phyloP scores from a whole-genome alignment of 331 rosid genomes.

The Phaseolus coccineus region DNA sequence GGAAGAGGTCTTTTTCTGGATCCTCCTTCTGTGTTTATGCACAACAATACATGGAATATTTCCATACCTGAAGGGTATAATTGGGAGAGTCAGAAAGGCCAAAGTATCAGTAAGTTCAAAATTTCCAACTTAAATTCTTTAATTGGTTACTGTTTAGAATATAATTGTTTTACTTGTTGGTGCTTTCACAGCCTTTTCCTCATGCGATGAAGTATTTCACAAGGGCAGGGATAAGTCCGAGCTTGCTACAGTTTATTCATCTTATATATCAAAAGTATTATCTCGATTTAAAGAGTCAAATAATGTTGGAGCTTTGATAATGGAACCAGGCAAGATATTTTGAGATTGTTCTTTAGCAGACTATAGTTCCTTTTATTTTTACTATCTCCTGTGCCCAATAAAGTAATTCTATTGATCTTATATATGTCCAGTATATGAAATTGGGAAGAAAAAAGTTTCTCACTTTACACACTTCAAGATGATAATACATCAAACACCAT shows the following conservation, averaged over 20 bases:
- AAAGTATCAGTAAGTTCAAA: slow-evolving; percentile 59
- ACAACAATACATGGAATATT: slow-evolving; percentile 71
- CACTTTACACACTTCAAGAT: not conserved
- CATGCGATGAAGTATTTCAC: slow-evolving; percentile 69
- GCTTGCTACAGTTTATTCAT: slow-evolving; percentile 76
- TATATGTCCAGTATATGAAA: slow-evolving; percentile 10
- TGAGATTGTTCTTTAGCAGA: slow-evolving; percentile 36
- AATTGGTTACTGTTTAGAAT: slow-evolving; percentile 34
- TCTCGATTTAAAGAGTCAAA: slow-evolving; percentile 57
- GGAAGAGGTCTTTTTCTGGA: slow-evolving; percentile 96
- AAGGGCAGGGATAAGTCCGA: slow-evolving; percentile 76
- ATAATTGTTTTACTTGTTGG: slow-evolving; percentile 42
- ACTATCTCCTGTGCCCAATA: slow-evolving; percentile 9
- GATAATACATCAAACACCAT: slow-evolving; percentile 10
- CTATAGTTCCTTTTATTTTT: slow-evolving; percentile 32
- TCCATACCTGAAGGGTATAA: slow-evolving; percentile 74
- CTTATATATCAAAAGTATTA: slow-evolving; percentile 65
- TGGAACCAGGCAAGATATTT: slow-evolving; percentile 89
- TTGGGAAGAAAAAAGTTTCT: slow-evolving; percentile 1
- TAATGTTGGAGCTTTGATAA: slow-evolving; percentile 73
- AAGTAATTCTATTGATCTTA: not conserved
- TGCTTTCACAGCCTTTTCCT: slow-evolving; percentile 68
- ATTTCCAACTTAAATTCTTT: slow-evolving; percentile 17
- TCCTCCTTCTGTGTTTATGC: slow-evolving; percentile 88
- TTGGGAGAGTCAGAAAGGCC: slow-evolving; percentile 45